Base-by-base conservation (phyloP, 371 early-diverging fungal species). In the Umbelopsis sp. region DNA sequence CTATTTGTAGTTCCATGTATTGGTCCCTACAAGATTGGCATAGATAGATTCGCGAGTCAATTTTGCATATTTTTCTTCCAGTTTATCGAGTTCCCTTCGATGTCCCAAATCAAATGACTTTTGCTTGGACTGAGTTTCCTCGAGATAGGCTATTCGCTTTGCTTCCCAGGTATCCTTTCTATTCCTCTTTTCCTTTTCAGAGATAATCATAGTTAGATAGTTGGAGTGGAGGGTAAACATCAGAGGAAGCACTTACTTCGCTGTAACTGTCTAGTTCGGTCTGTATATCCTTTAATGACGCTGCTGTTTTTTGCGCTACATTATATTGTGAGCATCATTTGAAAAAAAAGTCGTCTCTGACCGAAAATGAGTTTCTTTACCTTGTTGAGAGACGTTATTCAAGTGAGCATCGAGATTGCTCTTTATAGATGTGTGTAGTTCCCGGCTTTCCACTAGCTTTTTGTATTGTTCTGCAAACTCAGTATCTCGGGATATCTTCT, bases 11-110 rank as follows among this genome's bases (percentile, higher is more conserved):
- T 35, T 35, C 57, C 57, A 57, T 11, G 35, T 57, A 35, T 57
- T 18, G 4, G 25, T 29, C 2, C 76, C 76, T 8, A 75, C 76
- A 37, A 75, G 67, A 18, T 76, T 76, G 14, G 68, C 65, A 63
- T 66, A 73, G 9, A 66, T 73, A 6, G 73, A 72, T 57, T 76
- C 73, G 9, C 76, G 73, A 45, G 71, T 76, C 63, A 69, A 63
- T 67, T 73, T 76, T 9, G 71, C 71, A 67, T 72, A 76, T 16
- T 67, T 50, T 68, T 76, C 76, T 20, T 76, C 76, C 20, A 76
- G 35, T 35, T 71, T 72, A 37, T 76, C 76, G 10, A 62, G 63
- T n/a, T 72, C 65, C 11, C 57, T 67, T n/a, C 53, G 72, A 11
- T 70, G 25, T 38, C 68, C 24, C 16, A 50, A 44, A 32, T 72